Conservation (phyloP, 768 basidiomycete species). For the Coprinellus micaceus region DNA sequence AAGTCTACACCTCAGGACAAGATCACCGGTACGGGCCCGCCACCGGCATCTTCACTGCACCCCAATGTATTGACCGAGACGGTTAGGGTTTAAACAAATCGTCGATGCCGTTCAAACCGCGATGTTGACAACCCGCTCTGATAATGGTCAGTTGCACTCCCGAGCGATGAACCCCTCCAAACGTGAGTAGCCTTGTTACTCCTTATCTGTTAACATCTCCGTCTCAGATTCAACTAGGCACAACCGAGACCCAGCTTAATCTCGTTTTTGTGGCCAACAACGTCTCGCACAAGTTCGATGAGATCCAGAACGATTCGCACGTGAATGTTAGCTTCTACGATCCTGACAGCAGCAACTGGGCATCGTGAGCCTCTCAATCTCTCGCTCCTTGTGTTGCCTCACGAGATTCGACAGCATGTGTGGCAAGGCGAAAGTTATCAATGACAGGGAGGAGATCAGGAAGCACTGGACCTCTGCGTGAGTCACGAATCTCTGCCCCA, state of each 20-base stretch:
- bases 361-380: slow-evolving; percentile 36
- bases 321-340: slow-evolving; percentile 83
- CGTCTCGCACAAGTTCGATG: slow-evolving; percentile 67
- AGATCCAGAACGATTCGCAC: slow-evolving; percentile 69
- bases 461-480: slow-evolving; percentile 61
- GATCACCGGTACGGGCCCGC: slow-evolving; percentile 47
- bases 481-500: no score
- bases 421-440: slow-evolving; percentile 63
- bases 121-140: slow-evolving; percentile 74
- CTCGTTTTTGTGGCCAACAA: slow-evolving; percentile 75
- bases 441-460: slow-evolving; percentile 60
- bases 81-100: slow-evolving; percentile 58
- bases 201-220: background rate
- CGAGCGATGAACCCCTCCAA: slow-evolving; percentile 76
- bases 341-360: slow-evolving; percentile 70
- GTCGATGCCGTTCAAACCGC: slow-evolving; percentile 61
- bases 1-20: slow-evolving; percentile 59
- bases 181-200: slow-evolving; percentile 37
- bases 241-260: slow-evolving; percentile 43
- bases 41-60: background rate
- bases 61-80: slow-evolving; percentile 5
- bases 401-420: slow-evolving; percentile 44
- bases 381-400: background rate
- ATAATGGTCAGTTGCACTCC: slow-evolving; percentile 68
- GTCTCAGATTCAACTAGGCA: slow-evolving; percentile 30